Percentiles rank a stretch among this genome's conserved stretches.
phyloP scores from a whole-genome alignment of 352 stramenopile species.

The Phytophthora nicotianae region DNA sequence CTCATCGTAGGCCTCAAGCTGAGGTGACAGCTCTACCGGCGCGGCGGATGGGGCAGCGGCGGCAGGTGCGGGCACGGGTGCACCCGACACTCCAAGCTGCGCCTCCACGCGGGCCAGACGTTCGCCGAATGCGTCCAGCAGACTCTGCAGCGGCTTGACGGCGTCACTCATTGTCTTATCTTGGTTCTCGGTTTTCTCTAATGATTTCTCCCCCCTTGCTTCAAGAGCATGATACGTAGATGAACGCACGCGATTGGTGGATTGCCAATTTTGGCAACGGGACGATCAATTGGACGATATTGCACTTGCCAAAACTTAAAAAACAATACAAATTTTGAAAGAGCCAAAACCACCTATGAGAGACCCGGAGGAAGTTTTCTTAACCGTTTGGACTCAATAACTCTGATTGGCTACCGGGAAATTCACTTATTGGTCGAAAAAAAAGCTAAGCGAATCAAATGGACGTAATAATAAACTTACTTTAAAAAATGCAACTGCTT shows the following conservation, averaged over 20 bases:
- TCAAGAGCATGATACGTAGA: slow-evolving; percentile 15
- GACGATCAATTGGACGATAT: slow-evolving; percentile 1
- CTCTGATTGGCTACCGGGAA: too few species aligned
- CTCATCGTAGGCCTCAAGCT: slow-evolving; percentile 92
- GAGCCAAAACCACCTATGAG: too few species aligned
- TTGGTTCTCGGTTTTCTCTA: slow-evolving; percentile 17
- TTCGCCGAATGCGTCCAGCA: slow-evolving; percentile 82
- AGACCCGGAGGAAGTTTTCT: too few species aligned
- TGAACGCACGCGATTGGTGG: slow-evolving; percentile 7
- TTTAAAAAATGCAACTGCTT: too few species aligned
- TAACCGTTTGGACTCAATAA: too few species aligned
- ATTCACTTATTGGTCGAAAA: too few species aligned
- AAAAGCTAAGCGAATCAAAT: too few species aligned
- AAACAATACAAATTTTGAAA: too few species aligned
- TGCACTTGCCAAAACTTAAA: too few species aligned
- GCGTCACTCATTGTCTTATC: slow-evolving; percentile 47
- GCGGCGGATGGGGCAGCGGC: slow-evolving; percentile 10
- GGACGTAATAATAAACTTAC: too few species aligned
- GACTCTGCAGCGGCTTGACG: slow-evolving; percentile 80
- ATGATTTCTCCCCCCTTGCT: slow-evolving; percentile 27
- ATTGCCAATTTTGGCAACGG: background rate
- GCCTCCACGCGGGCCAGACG: slow-evolving; percentile 83
- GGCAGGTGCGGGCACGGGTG: slow-evolving; percentile 5
- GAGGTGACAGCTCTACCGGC: slow-evolving; percentile 54
- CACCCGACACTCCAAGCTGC: slow-evolving; percentile 64